phyloP scores from a whole-genome alignment of 2,329 filamentous ascomycete genomes.

The Hypomyces rosellus region DNA sequence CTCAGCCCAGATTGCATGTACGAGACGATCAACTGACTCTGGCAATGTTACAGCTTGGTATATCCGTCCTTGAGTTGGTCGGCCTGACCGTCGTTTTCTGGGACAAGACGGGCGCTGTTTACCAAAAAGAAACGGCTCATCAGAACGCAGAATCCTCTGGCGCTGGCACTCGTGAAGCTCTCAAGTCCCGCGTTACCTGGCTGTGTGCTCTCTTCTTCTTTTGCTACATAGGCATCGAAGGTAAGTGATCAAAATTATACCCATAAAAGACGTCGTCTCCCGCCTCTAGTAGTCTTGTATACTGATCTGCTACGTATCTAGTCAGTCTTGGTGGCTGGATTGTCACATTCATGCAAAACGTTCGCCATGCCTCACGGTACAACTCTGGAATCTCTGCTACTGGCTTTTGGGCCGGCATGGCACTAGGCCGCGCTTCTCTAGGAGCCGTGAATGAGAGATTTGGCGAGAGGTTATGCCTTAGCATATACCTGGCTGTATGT shows the following conservation, averaged over 20 bases:
- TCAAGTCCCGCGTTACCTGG: slow-evolving; percentile 54
- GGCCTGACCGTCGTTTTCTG: slow-evolving; percentile 52
- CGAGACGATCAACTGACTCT: neutral
- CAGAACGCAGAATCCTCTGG: slow-evolving; percentile 17
- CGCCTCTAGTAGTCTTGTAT: neutral
- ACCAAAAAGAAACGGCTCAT: slow-evolving; percentile 35
- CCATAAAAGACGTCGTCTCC: no score
- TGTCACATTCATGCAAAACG: slow-evolving; percentile 70
- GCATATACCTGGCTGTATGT: slow-evolving; percentile 54
- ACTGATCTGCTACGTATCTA: slow-evolving; percentile 11
- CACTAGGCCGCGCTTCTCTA: slow-evolving; percentile 57
- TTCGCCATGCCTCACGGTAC: slow-evolving; percentile 58
- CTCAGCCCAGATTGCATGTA: slow-evolving; percentile 9
- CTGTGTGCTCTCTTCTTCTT: slow-evolving; percentile 62
- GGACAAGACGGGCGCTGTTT: slow-evolving; percentile 48
- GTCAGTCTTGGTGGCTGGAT: slow-evolving; percentile 72
- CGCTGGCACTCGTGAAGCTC: slow-evolving; percentile 30
- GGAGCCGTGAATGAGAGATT: slow-evolving; percentile 64
- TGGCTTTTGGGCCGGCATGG: slow-evolving; percentile 74
- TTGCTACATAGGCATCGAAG: slow-evolving; percentile 67
- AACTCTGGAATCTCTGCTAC: slow-evolving; percentile 66
- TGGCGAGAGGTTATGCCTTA: slow-evolving; percentile 56
- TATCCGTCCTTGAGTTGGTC: slow-evolving; percentile 49
- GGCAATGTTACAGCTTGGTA: slow-evolving; percentile 26
- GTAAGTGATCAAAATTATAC: slow-evolving; percentile 15